phyloP scores from a whole-genome alignment of 2,329 filamentous ascomycete species.

The Dactylellina haptotyla region DNA sequence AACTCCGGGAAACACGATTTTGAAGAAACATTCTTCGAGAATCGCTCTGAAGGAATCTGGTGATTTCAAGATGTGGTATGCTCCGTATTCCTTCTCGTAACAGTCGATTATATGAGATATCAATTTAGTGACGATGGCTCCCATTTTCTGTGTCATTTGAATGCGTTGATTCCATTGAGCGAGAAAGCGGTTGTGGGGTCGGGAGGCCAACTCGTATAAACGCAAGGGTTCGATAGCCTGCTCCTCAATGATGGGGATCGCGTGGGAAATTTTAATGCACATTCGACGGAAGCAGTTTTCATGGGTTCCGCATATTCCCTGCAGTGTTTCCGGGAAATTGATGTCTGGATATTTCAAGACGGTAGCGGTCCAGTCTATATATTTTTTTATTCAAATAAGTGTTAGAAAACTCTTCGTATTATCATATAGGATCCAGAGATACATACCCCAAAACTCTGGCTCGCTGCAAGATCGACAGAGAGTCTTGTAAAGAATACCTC shows the following conservation, averaged over 20 bases:
- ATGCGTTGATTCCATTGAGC: constrained; percentile 16
- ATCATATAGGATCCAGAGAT: neutral
- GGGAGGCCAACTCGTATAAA: neutral
- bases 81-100: constrained; percentile 7
- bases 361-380: constrained; percentile 24
- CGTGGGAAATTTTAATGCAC: constrained; percentile 12
- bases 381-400: neutral
- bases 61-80: constrained; percentile 30
- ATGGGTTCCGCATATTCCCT: constrained; percentile 15
- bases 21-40: constrained; percentile 6
- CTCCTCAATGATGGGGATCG: constrained; percentile 17
- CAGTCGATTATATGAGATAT: neutral
- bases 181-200: constrained; percentile 17
- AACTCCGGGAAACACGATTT: no score
- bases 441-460: constrained; percentile 26
- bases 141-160: constrained; percentile 5
- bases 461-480: constrained; percentile 23
- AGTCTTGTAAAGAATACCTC: constrained; percentile 23
- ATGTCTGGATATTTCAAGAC: constrained; percentile 31
- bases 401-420: no score
- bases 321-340: constrained; percentile 21
- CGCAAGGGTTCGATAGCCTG: neutral
- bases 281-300: neutral
- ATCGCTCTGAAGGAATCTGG: constrained; percentile 10
- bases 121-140: constrained; percentile 1